Conservation (phyloP, 306 rosid species). For the Albizia julibrissin region DNA sequence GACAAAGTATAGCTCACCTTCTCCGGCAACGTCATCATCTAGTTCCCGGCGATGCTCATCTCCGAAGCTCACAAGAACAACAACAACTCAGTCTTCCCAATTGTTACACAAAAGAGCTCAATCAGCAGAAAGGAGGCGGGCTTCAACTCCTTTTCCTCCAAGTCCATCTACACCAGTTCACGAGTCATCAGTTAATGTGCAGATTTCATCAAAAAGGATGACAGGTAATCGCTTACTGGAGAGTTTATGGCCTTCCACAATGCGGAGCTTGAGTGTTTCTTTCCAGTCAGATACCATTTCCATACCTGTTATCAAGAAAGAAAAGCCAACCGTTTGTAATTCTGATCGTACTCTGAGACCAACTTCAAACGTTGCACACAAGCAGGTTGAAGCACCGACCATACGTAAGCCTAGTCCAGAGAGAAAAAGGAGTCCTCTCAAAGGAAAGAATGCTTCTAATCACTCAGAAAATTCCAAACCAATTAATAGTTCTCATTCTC, state of each 20-base stretch:
- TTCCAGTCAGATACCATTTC: constrained; percentile 92
- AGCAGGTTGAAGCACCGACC: constrained; percentile 57
- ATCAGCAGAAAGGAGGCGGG: constrained; percentile 82
- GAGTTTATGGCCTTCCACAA: constrained; percentile 92
- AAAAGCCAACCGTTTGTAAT: constrained; percentile 74
- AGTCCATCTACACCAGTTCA: constrained; percentile 76
- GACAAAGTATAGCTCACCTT: constrained; percentile 69
- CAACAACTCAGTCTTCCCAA: constrained; percentile 47
- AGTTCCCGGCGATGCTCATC: constrained; percentile 68
- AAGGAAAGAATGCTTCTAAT: constrained; percentile 68
- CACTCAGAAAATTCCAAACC: constrained; percentile 94
- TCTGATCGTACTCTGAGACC: constrained; percentile 79
- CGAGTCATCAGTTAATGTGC: constrained; percentile 55
- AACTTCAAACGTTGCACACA: constrained; percentile 75
- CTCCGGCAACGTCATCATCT: constrained; percentile 50
- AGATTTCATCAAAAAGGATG: constrained; percentile 50
- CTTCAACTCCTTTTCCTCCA: constrained; percentile 61
- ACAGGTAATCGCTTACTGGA: constrained; percentile 54
- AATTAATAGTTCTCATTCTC: constrained; percentile 62
- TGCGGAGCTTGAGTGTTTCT: constrained; percentile 96
- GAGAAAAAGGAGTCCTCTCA: constrained; percentile 88
- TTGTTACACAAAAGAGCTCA: constrained; percentile 67
- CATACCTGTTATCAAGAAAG: constrained; percentile 89
- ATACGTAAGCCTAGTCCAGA: constrained; percentile 75
- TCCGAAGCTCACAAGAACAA: constrained; percentile 70